Evolutionary conservation across 306 rosid species (phyloP).

Genomic region (Rosa chinensis): DNA sequence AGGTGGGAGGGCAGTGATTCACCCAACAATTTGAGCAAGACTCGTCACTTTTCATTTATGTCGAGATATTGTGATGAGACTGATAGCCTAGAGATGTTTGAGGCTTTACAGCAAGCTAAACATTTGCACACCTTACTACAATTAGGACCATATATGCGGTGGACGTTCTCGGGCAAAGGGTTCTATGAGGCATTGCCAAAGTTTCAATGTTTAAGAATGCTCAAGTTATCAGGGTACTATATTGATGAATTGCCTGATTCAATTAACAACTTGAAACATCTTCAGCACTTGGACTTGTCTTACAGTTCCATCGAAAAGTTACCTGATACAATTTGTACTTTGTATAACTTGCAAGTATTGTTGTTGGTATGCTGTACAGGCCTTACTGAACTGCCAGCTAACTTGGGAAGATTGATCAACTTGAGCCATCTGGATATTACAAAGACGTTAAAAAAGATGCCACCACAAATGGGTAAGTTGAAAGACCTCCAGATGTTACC

Average conservation of each 20-base stretch:
- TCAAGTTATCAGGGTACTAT: neutral
- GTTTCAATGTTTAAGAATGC: neutral
- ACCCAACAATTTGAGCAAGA: neutral
- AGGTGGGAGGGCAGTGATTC: neutral
- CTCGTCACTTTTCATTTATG: neutral
- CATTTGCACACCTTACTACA: neutral
- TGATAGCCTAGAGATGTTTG: neutral
- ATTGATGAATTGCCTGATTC: neutral
- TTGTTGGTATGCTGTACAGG: neutral
- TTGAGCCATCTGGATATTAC: slow-evolving; percentile 10
- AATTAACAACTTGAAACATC: neutral
- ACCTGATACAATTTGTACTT: neutral
- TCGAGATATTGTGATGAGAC: no score
- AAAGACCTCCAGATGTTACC: neutral
- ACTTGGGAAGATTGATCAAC: slow-evolving; percentile 2
- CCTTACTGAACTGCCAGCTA: neutral
- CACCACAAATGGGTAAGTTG: neutral
- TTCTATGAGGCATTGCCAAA: neutral
- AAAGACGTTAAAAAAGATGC: neutral
- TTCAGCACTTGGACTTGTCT: neutral
- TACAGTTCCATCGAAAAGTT: neutral
- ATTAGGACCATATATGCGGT: neutral
- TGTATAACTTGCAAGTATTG: slow-evolving; percentile 16
- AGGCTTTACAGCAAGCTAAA: neutral
- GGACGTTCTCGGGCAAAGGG: neutral